Percentiles rank a stretch among this genome's conserved stretches.
Evolutionary conservation across 2,329 filamentous ascomycete species (phyloP).

Genomic region (Fusarium nurragi): DNA sequence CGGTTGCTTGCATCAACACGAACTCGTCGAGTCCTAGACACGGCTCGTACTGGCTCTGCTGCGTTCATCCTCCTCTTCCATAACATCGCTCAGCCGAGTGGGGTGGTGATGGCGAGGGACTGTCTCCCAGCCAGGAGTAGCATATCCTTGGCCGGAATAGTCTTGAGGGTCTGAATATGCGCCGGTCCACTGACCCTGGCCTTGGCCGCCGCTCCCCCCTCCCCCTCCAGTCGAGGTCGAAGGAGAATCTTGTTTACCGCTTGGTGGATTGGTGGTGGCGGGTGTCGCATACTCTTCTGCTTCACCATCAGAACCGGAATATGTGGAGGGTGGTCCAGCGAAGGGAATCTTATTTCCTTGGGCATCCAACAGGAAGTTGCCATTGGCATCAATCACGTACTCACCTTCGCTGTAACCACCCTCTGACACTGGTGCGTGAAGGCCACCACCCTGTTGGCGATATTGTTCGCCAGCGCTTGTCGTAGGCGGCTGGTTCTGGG

Average conservation of each 20-base stretch:
- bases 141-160: conserved; percentile 74
- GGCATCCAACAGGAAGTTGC: conserved; percentile 68
- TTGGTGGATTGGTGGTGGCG: conserved; percentile 54
- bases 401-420: conserved; percentile 75
- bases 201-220: conserved; percentile 49
- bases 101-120: conserved; percentile 85
- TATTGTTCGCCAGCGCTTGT: conserved; percentile 45
- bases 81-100: conserved; percentile 86
- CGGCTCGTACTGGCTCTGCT: conserved; percentile 77
- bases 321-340: conserved; percentile 56
- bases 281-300: conserved; percentile 68
- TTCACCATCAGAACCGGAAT: conserved; percentile 60
- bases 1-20: conserved; percentile 11
- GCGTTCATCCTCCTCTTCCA: conserved; percentile 85
- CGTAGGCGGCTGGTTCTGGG: conserved; percentile 52
- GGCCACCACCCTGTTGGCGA: conserved; percentile 36
- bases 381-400: conserved; percentile 71
- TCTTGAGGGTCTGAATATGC: conserved; percentile 61
- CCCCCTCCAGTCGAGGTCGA: conserved; percentile 48
- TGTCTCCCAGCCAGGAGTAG: conserved; percentile 77
- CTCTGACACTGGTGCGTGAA: conserved; percentile 59
- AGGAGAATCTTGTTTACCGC: conserved; percentile 48
- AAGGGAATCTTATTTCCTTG: conserved; percentile 68
- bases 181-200: conserved; percentile 53
- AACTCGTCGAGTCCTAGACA: conserved; percentile 42